These are phyloP conservation scores for Verticillium nubilum DNA, from an alignment of 2,329 filamentous ascomycete genomes.

Conservation along the genomic window DNA sequence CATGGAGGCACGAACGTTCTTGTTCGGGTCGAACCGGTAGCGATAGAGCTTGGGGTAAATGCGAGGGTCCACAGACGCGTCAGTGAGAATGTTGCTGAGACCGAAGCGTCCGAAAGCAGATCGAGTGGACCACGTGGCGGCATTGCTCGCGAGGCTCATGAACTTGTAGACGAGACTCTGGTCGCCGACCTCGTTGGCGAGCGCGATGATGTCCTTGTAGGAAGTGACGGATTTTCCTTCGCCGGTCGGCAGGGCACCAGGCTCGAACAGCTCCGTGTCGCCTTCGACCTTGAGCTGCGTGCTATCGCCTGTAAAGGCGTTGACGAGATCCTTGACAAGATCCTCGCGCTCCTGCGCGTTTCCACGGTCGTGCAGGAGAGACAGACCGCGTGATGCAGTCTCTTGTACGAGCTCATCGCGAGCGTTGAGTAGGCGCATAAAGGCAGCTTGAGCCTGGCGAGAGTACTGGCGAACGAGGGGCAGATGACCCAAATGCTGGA, in stretches of 20 bases:
- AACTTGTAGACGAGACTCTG: constrained; percentile 96
- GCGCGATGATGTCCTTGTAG: constrained; percentile 92
- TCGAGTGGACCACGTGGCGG: constrained; percentile 94
- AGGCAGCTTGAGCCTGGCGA: constrained; percentile 76
- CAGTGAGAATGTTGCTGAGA: constrained; percentile 83
- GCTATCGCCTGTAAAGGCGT: constrained; percentile 77
- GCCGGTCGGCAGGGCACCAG: constrained; percentile 82
- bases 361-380: constrained; percentile 91
- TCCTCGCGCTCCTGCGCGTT: constrained; percentile 74
- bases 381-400: constrained; percentile 82
- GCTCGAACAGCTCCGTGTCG: constrained; percentile 90
- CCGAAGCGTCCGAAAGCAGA: constrained; percentile 94
- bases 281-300: constrained; percentile 76
- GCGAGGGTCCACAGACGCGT: constrained; percentile 84
- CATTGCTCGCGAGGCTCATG: constrained; percentile 94
- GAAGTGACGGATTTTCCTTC: constrained; percentile 87
- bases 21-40: constrained; percentile 92
- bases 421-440: constrained; percentile 81
- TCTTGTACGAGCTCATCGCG: constrained; percentile 94
- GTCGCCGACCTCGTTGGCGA: constrained; percentile 95
- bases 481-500: constrained; percentile 85
- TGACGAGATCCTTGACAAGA: constrained; percentile 80
- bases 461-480: constrained; percentile 67
- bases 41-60: constrained; percentile 92
- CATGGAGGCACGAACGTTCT: constrained; percentile 91